Conservation (phyloP, 352 stramenopile genomes). For the Phytophthora capsici region DNA sequence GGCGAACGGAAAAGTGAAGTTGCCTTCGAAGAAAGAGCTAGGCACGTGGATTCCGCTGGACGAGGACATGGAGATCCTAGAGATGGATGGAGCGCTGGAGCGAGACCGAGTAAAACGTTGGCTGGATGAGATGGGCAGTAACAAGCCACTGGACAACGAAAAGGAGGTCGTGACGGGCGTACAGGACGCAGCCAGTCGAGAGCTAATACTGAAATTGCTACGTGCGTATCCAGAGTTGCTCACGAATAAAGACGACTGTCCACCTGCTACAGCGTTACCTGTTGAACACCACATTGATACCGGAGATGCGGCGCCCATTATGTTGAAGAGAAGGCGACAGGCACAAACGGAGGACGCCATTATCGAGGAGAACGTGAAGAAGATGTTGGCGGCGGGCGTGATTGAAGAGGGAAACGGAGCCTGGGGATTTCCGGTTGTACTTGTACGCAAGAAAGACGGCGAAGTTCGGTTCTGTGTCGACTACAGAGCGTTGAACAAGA, state of each 20-base stretch:
- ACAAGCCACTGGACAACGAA: too few relatives aligned
- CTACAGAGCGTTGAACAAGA: not conserved
- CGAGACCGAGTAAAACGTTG: not conserved
- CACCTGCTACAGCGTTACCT: not conserved
- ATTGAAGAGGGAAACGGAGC: not conserved
- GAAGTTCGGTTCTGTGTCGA: not conserved
- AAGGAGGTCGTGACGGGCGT: too few relatives aligned
- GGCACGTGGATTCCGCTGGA: constrained; percentile 1
- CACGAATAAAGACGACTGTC: not conserved
- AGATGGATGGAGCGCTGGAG: not conserved
- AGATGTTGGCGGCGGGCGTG: not conserved
- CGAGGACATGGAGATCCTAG: not conserved
- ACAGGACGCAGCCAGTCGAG: not conserved
- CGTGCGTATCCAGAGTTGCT: not conserved
- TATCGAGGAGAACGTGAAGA: too few relatives aligned
- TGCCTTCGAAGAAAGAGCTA: constrained; percentile 2
- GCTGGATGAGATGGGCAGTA: not conserved
- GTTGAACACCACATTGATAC: not conserved
- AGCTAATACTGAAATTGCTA: not conserved
- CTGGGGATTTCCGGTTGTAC: not conserved
- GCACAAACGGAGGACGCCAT: too few relatives aligned
- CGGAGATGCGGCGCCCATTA: not conserved
- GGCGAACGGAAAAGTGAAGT: not conserved
- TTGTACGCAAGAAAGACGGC: not conserved
- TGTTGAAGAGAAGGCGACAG: not conserved